phyloP scores from a whole-genome alignment of 192 early-diverging fungal genomes.

The Coemansia sp. region DNA sequence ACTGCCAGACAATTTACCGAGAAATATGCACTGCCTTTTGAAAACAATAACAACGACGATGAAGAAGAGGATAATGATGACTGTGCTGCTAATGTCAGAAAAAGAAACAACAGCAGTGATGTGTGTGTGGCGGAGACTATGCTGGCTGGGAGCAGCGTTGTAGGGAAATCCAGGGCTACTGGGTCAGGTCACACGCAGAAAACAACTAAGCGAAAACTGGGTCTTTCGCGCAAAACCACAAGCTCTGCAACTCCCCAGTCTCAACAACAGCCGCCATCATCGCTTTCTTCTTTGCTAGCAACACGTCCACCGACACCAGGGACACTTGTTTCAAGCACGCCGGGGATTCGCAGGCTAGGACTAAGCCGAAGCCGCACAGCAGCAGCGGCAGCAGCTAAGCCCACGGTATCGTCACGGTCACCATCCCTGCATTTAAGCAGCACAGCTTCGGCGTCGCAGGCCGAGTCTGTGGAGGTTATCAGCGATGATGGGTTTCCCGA shows the following conservation, averaged over 20 bases:
- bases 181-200: background rate
- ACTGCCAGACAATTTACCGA: slow-evolving; percentile 39
- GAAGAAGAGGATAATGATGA: slow-evolving; percentile 1
- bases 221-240: slow-evolving; percentile 26
- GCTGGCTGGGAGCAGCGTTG: too few relatives aligned
- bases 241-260: background rate
- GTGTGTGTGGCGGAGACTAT: too few relatives aligned
- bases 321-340: slow-evolving; percentile 10
- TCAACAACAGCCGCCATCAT: background rate
- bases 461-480: slow-evolving; percentile 36
- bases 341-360: slow-evolving; percentile 35
- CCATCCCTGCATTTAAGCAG: background rate
- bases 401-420: background rate
- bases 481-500: slow-evolving; percentile 24
- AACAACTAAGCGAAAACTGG: slow-evolving; percentile 10
- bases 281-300: background rate
- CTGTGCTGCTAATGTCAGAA: slow-evolving; percentile 7
- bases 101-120: background rate
- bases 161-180: background rate
- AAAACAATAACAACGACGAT: slow-evolving; percentile 21
- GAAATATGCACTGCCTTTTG: slow-evolving; percentile 21
- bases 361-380: slow-evolving; percentile 40
- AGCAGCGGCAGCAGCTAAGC: background rate
- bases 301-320: slow-evolving; percentile 13
- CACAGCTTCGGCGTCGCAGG: slow-evolving; percentile 19